Percentiles rank a stretch among this genome's conserved stretches.
Evolutionary conservation across 306 rosid species (phyloP).

Genomic region (Canavalia ensiformis): DNA sequence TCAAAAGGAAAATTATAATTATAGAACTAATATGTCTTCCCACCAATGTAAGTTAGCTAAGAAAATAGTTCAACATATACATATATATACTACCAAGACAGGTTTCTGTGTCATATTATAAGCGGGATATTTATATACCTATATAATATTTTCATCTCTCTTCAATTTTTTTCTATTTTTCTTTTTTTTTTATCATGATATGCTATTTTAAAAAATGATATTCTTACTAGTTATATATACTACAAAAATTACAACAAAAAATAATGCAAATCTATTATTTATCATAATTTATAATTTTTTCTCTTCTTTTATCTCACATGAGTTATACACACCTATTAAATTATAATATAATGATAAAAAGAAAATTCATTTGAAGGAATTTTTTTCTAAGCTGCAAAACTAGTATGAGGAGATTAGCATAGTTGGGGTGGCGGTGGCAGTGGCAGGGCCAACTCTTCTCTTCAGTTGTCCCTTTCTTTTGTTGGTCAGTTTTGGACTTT

Average conservation of each 20-base stretch:
- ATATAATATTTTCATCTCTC: too few species aligned
- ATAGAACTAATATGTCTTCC: not conserved
- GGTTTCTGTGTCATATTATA: slow-evolving; percentile 24
- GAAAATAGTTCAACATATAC: slow-evolving; percentile 31
- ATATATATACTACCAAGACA: slow-evolving; percentile 24
- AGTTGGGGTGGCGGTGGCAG: not conserved
- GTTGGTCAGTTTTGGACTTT: slow-evolving; percentile 46
- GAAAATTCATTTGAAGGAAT: slow-evolving; percentile 32
- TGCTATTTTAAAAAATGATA: too few species aligned
- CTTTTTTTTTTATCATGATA: too few species aligned
- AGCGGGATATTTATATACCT: too few species aligned
- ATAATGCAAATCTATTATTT: too few species aligned
- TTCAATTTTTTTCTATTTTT: not conserved
- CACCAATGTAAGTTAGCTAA: not conserved
- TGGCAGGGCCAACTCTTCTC: slow-evolving; percentile 23
- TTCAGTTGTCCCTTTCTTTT: slow-evolving; percentile 52
- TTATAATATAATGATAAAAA: too few species aligned
- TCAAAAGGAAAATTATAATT: not conserved
- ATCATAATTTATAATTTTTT: too few species aligned
- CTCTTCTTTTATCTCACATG: too few species aligned
- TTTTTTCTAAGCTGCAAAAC: slow-evolving; percentile 4
- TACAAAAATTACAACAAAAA: too few species aligned
- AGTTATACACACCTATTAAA: too few species aligned
- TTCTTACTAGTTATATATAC: too few species aligned
- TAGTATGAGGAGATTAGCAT: slow-evolving; percentile 33